Percentiles rank a stretch among this genome's conserved stretches.
These are phyloP conservation scores for Cercospora beticola DNA, from an alignment of 2,329 filamentous ascomycete genomes.

Conservation along the genomic window DNA sequence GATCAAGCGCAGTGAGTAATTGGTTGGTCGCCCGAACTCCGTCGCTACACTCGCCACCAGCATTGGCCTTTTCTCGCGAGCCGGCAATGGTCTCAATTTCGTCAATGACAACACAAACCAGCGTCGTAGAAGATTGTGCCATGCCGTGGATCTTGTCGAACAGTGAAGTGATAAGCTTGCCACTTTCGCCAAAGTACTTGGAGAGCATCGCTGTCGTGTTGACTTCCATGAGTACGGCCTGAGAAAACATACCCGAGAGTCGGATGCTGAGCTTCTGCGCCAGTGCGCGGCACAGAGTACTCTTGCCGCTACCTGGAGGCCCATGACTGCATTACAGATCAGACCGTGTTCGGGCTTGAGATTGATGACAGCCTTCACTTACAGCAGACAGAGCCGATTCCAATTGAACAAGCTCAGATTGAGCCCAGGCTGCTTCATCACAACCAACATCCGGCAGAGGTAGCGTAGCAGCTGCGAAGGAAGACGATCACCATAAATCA, in stretches of 20 bases:
- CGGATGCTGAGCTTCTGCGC: conserved; percentile 54
- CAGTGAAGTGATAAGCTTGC: conserved; percentile 44
- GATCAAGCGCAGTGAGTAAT: conserved; percentile 51
- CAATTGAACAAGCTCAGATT: conserved; percentile 45
- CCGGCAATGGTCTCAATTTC: conserved; percentile 53
- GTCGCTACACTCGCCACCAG: conserved; percentile 48
- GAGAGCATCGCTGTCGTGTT: conserved; percentile 48
- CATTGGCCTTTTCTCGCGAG: conserved; percentile 43
- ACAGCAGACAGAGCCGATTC: conserved; percentile 46
- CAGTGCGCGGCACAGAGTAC: conserved; percentile 48
- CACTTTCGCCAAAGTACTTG: conserved; percentile 51
- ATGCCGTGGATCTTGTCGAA: conserved; percentile 43
- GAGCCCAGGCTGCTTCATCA: conserved; percentile 39
- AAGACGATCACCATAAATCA: conserved; percentile 47
- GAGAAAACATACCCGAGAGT: conserved; percentile 39
- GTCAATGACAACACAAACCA: conserved; percentile 51
- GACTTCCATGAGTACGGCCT: conserved; percentile 45
- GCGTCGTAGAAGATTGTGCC: conserved; percentile 42
- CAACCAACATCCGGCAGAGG: conserved; percentile 40
- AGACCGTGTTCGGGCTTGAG: neutral
- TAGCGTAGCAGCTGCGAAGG: conserved; percentile 43
- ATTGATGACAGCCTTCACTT: neutral
- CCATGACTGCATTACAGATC: conserved; percentile 34
- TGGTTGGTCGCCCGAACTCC: conserved; percentile 52
- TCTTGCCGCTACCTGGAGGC: conserved; percentile 47